Conservation (phyloP, 352 stramenopile genomes). For the Phytophthora citrophthora region DNA sequence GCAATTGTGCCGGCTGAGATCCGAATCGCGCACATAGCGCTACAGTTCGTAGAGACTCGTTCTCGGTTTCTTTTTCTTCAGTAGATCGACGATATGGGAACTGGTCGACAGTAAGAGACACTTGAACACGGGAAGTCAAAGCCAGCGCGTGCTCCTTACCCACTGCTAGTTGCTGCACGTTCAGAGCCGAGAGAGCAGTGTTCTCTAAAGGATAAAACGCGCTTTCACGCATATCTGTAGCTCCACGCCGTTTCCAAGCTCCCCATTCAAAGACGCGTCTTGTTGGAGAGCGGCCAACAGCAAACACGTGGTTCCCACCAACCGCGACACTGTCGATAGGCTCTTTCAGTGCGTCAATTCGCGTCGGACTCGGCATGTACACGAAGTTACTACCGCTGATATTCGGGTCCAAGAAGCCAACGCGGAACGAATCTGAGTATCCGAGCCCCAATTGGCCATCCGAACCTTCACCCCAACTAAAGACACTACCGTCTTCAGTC, state of each 20-base stretch:
- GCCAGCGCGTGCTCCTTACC: slow-evolving; percentile 75
- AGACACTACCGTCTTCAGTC: slow-evolving; percentile 74
- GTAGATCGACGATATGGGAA: slow-evolving; percentile 29
- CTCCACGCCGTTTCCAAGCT: slow-evolving; percentile 57
- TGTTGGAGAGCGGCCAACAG: slow-evolving; percentile 36
- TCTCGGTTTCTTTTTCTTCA: slow-evolving; percentile 21
- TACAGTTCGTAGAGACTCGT: slow-evolving; percentile 36
- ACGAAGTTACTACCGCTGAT: slow-evolving; percentile 80
- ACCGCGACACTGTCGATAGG: slow-evolving; percentile 58
- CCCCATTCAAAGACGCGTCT: slow-evolving; percentile 75
- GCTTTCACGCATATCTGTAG: slow-evolving; percentile 55
- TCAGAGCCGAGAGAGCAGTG: slow-evolving; percentile 47
- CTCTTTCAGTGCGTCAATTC: slow-evolving; percentile 65
- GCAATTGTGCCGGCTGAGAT: slow-evolving; percentile 46
- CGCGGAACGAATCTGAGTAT: slow-evolving; percentile 66
- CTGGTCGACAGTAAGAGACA: slow-evolving; percentile 51
- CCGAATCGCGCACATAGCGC: slow-evolving; percentile 65
- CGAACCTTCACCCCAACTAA: slow-evolving; percentile 78
- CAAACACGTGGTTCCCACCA: slow-evolving; percentile 76
- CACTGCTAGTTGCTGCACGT: slow-evolving; percentile 51
- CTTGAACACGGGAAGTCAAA: slow-evolving; percentile 49
- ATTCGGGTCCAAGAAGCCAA: slow-evolving; percentile 73
- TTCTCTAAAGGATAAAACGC: slow-evolving; percentile 60
- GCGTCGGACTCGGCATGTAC: slow-evolving; percentile 69
- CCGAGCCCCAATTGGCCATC: slow-evolving; percentile 75